These are phyloP conservation scores for Seiridium cupressi DNA, from an alignment of 2,329 filamentous ascomycete species.

Conservation along the genomic window DNA sequence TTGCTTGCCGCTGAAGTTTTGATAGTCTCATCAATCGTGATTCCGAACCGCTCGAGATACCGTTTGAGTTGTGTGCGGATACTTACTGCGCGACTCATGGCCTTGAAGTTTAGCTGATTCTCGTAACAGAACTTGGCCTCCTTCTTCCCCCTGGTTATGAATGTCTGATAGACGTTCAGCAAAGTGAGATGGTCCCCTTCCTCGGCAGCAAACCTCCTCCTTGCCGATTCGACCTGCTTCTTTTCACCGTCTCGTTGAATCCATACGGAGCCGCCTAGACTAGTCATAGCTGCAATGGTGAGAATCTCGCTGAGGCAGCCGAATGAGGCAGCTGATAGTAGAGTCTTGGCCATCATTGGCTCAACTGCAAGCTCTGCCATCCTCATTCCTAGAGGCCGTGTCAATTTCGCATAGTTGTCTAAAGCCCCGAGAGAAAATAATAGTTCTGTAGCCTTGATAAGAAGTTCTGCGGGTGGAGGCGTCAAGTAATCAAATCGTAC, in stretches of 20 bases:
- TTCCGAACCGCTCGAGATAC: conserved; percentile 82
- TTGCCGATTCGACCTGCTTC: conserved; percentile 69
- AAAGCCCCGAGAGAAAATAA: conserved; percentile 84
- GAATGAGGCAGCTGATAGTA: conserved; percentile 74
- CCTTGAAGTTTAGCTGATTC: conserved; percentile 83
- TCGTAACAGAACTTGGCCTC: conserved; percentile 85
- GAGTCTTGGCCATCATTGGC: conserved; percentile 91
- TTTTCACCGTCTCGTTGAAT: conserved; percentile 76
- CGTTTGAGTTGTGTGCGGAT: conserved; percentile 83
- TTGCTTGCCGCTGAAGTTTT: conserved; percentile 37
- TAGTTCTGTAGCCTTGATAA: conserved; percentile 83
- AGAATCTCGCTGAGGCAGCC: conserved; percentile 82
- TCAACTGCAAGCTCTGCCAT: conserved; percentile 95
- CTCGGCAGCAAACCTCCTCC: conserved; percentile 82
- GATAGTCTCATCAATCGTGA: conserved; percentile 66
- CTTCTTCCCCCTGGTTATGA: conserved; percentile 78
- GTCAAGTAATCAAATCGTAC: conserved; percentile 87
- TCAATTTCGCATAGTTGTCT: conserved; percentile 87
- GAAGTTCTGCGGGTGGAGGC: conserved; percentile 78
- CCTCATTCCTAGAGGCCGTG: conserved; percentile 77
- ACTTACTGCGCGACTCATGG: conserved; percentile 77
- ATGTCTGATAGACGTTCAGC: conserved; percentile 89
- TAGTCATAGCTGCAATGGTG: conserved; percentile 92
- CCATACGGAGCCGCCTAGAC: conserved; percentile 79
- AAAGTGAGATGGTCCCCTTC: conserved; percentile 94